Evolutionary conservation across 192 early-diverging fungal species (phyloP), one percentile per base, ranked within the genome.

Genomic region (Rhizophagus sp.): DNA sequence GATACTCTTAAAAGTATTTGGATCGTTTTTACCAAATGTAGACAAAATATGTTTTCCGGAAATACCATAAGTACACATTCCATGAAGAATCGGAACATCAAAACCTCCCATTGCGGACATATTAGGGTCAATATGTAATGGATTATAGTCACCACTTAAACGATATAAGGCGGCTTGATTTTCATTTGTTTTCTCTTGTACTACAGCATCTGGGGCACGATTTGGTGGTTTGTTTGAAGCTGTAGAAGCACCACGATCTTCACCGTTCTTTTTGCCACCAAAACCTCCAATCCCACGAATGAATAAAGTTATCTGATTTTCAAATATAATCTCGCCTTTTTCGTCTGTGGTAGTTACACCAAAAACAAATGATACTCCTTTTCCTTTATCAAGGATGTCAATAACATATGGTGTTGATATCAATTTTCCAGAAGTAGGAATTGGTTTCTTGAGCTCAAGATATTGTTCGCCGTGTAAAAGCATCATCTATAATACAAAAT

Each of bases 391-490:
- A 80, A 98, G 89, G 73, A 99, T 93, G 69, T 98, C 97, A 67
- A 99, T 88, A 69, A 98, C 83, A 81, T 88, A 89, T 77, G 93
- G 89, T 27, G 87, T 92, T 77, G 94, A 92, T 73, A 86, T 89
- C 57, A 99, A 88, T 57, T 85, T 93, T 65, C 95, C 97, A 70
- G 89, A 86, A 73, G 95, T 94, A 41, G 97, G 97, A 39, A 98
- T 89, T 33, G 95, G 93, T 68, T 93, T 92, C 81, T 95, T 88
- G 80, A 98, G 80, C 80, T 94, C 92, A 69, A 97, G 85, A 88
- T 93, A 99, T 89, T 99, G 98, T 88, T 99, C 97, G 82, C 97
- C 97, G 87, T 99, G 98, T 68, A 99, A 89, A 74, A 99, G 91
- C 95, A 97, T 96, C 96, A 97, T 97, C 83, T 90, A 76, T 30